Conservation (phyloP, 169 alveolate genomes). For the Eimeria falciformis region DNA sequence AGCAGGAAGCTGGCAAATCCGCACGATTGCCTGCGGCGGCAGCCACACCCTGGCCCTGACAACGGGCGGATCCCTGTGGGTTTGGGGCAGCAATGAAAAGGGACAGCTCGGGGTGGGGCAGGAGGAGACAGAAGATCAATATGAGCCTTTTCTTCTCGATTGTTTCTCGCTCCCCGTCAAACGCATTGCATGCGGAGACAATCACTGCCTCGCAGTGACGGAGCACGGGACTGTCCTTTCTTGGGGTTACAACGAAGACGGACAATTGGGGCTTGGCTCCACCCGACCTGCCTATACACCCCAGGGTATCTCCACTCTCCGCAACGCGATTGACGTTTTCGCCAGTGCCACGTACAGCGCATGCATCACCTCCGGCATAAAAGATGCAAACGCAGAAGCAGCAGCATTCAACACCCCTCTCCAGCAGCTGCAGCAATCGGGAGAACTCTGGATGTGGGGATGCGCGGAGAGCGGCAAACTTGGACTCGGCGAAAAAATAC, state of each 20-base stretch:
- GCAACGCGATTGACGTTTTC: slow-evolving; percentile 86
- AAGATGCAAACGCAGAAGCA: slow-evolving; percentile 74
- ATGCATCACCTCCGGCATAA: slow-evolving; percentile 81
- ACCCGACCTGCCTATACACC: slow-evolving; percentile 85
- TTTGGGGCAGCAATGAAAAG: slow-evolving; percentile 84
- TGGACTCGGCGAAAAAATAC: slow-evolving; percentile 88
- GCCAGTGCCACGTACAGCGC: slow-evolving; percentile 92
- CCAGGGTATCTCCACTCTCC: slow-evolving; percentile 83
- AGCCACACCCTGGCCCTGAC: slow-evolving; percentile 74
- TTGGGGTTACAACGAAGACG: slow-evolving; percentile 88
- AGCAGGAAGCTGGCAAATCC: neutral
- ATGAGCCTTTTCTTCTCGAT: slow-evolving; percentile 68
- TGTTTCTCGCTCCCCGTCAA: slow-evolving; percentile 58
- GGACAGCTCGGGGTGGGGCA: slow-evolving; percentile 85
- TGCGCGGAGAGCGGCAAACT: slow-evolving; percentile 91
- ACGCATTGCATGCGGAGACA: slow-evolving; percentile 87
- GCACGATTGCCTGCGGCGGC: slow-evolving; percentile 64
- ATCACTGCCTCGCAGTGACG: slow-evolving; percentile 86
- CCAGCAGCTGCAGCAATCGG: slow-evolving; percentile 74
- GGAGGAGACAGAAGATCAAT: slow-evolving; percentile 74
- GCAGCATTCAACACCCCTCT: neutral
- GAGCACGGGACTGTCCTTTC: slow-evolving; percentile 84
- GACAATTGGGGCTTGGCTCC: slow-evolving; percentile 89
- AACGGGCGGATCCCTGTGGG: slow-evolving; percentile 76
- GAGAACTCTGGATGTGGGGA: slow-evolving; percentile 91